Evolutionary conservation across 2,329 filamentous ascomycete genomes (phyloP), one percentile per base, ranked within the genome.

Genomic region (Iodosphaeria phyllophila): DNA sequence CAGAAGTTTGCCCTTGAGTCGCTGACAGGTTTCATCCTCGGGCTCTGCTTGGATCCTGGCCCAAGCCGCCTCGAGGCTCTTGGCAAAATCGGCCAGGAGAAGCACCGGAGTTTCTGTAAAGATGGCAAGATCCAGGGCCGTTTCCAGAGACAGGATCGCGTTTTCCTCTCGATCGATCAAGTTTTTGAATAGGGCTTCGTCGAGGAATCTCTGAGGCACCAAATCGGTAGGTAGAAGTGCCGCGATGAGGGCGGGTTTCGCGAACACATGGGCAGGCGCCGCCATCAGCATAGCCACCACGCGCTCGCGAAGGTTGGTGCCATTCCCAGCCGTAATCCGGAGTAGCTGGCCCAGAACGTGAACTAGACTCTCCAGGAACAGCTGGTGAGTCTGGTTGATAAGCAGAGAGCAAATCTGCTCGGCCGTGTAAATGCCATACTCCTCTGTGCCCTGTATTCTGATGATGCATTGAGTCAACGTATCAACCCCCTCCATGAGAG

Each of bases 61-160:
- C 53, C 77, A 84, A 20, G 89, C 72, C 23, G 72, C 75, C 35
- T 86, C 74, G 27, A 92, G 60, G 29, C 80, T 91, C 32, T 70
- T 65, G 5, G 80, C 73, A 41, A 93, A 91, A 49, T 95, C 83
- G 2, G 83, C 73, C 37, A 82, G 77, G 23, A 93, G 56, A 1
- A 76, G 77, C 19, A 75, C 65, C 1, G 82, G 79, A 22, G 73
- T 69, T 23, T 83, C 78, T 35, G 69, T 78, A 24, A 92, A 64
- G 6, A 93, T 54, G 0, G 84, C 67, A 21, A 80, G 66, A 35
- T 89, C 76, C 33, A 92, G 58, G 21, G 93, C 58, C 21, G 73
- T 71, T 25, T 74, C 70, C n/a, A 95, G 60, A 43, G 92, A 77
- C 28, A 82, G 70, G 3, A 93, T 52, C 2, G 77, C 79, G 13